phyloP scores from a whole-genome alignment of 2,329 filamentous ascomycete species.

The Penicillium sp. region DNA sequence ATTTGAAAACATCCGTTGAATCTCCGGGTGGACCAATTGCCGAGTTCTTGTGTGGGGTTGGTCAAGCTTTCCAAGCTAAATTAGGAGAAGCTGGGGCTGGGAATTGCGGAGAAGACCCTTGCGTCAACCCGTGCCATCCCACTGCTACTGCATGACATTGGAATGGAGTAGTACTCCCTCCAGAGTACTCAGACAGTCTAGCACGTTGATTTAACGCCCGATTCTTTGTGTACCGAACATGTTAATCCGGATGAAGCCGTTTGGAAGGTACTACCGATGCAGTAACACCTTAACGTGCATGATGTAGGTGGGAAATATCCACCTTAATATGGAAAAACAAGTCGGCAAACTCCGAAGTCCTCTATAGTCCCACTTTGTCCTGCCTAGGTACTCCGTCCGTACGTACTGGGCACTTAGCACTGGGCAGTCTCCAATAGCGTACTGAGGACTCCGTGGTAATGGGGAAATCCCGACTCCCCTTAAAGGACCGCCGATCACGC shows the following conservation, averaged over 20 bases:
- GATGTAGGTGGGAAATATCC: too few species aligned
- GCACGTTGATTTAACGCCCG: not conserved
- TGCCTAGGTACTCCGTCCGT: too few species aligned
- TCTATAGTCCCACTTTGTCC: too few species aligned
- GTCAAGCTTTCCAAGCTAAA: not conserved
- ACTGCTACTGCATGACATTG: not conserved
- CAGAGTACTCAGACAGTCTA: not conserved
- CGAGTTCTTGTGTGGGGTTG: constrained; percentile 16
- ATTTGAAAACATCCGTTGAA: constrained; percentile 20
- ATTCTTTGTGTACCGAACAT: not conserved
- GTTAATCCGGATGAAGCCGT: not conserved
- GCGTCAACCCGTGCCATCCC: not conserved
- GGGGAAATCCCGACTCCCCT: not conserved
- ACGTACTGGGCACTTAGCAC: too few species aligned
- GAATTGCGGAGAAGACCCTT: constrained; percentile 7
- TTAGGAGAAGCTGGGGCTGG: not conserved
- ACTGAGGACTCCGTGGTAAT: too few species aligned
- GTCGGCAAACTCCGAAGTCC: not conserved
- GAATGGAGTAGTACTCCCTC: not conserved
- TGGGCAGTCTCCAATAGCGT: not conserved
- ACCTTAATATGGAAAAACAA: too few species aligned
- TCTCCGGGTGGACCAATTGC: constrained; percentile 16
- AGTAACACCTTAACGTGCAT: not conserved
- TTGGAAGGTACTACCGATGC: not conserved
- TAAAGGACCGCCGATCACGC: constrained; percentile 14